Base-by-base conservation (phyloP, 371 early-diverging fungal species). In the Nosema muscidifuracis region DNA sequence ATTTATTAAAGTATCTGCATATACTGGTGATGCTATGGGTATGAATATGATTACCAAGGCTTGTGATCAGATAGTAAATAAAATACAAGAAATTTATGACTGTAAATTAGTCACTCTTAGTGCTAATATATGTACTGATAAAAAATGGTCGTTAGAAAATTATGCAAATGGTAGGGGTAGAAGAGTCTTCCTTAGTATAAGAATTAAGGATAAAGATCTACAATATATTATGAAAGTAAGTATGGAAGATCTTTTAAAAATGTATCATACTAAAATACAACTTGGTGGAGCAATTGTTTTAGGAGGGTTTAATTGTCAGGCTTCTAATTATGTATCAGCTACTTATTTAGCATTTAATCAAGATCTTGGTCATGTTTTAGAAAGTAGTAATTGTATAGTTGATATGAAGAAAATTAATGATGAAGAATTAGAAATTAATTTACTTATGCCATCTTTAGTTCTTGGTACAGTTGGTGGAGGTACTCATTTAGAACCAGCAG, bases 11-110 rank as follows among this genome's bases (percentile, higher is more conserved):
- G 61, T 74, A 18, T 84, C 87, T 1, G 91, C 94, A 0, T 85
- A 88, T 1, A 93, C 95, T 0, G 95, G 95, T 58, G 95, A 94
- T 83, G 95, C 95, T 6, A 94, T 94, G 95, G 95, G 95, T 28
- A 94, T 94, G 95, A 94, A 94, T 83, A 94, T 94, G 95, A 92
- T 94, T 53, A 92, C 93, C 24, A 94, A 94, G 81, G 93, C 93
- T 31, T 89, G 89, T 73, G 91, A 92, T 82, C 86, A 34, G 47
- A 69, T 58, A 60, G 60, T n/a, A 80, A 84, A 0, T 83, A 20
- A 40, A 1, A 66, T 73, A 36, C 1, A 16, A 26, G 55, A 38
- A 30, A 38, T 42, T 15, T 73, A n/a, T n/a, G 33, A 53, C 20
- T 7, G 38, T 2, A 47, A 50, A 24, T 22, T 66, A 18, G 84